Conservation (phyloP, 2,329 filamentous ascomycete species). For the Colletotrichum zoysiae region DNA sequence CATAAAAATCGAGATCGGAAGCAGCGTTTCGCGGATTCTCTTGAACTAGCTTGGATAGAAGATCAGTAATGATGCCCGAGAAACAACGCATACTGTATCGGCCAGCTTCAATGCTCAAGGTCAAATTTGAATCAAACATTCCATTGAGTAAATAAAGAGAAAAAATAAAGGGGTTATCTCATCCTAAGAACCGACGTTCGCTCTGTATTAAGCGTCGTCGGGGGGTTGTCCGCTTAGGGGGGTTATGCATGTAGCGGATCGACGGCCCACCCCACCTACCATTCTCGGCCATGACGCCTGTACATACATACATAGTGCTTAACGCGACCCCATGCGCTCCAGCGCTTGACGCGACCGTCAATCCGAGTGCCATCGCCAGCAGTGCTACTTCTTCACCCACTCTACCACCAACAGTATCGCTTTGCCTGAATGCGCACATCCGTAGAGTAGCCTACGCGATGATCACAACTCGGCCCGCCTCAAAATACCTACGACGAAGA, state of each 20-base stretch:
- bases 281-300: neutral
- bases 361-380: neutral
- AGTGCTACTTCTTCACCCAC: neutral
- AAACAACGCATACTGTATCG: neutral
- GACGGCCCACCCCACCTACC: neutral
- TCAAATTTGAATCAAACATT: fast-evolving
- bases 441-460: constrained; percentile 18
- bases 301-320: neutral
- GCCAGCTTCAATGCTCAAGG: too few relatives aligned
- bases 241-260: constrained; percentile 10
- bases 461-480: neutral
- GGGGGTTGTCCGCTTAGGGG: neutral
- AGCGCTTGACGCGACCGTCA: neutral
- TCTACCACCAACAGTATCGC: neutral
- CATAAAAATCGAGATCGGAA: neutral
- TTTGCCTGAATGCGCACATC: neutral
- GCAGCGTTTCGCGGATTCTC: neutral
- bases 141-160: neutral
- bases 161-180: neutral
- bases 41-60: neutral
- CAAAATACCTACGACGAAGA: constrained; percentile 9
- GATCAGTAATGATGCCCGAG: neutral
- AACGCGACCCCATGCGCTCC: constrained; percentile 2
- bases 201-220: neutral
- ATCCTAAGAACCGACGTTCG: neutral